These are phyloP conservation scores for Bruguiera gymnorhiza DNA, from an alignment of 345 rosid genomes.

Conservation along the genomic window DNA sequence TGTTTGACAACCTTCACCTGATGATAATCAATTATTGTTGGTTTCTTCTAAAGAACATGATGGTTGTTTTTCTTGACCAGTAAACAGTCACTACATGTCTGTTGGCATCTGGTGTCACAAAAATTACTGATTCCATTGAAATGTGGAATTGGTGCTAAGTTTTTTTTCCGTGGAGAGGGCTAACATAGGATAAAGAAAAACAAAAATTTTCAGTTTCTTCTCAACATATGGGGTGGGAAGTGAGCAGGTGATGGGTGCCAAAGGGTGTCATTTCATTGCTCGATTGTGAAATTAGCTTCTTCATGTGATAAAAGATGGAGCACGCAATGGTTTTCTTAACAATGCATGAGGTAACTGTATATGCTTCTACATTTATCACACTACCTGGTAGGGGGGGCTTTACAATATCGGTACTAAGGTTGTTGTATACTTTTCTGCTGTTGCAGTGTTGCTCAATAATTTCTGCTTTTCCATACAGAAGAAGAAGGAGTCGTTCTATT, in stretches of 20 bases:
- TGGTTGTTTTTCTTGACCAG: background rate
- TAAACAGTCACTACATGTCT: background rate
- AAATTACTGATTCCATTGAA: background rate
- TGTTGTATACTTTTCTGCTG: slow-evolving; percentile 15
- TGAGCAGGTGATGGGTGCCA: slow-evolving; percentile 67
- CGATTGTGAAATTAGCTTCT: slow-evolving; percentile 81
- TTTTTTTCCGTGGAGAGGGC: background rate
- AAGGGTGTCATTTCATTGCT: slow-evolving; percentile 74
- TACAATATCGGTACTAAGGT: slow-evolving; percentile 25
- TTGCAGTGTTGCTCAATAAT: slow-evolving; percentile 49
- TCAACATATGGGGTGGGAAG: slow-evolving; percentile 47
- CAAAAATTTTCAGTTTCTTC: slow-evolving; percentile 6
- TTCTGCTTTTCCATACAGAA: slow-evolving; percentile 48
- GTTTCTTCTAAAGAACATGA: background rate
- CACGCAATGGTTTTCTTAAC: slow-evolving; percentile 63
- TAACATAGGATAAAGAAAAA: background rate
- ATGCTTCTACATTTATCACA: slow-evolving; percentile 43
- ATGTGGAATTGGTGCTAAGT: slow-evolving; percentile 5
- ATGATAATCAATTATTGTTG: slow-evolving; percentile 5
- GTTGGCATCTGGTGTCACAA: background rate
- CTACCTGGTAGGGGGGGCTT: slow-evolving; percentile 37
- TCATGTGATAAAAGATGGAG: slow-evolving; percentile 94
- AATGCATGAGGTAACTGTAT: slow-evolving; percentile 90
- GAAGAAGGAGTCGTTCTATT: slow-evolving; percentile 67
- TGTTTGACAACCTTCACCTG: slow-evolving; percentile 8